Percentiles rank a stretch among this genome's conserved stretches.
Evolutionary conservation across 2,329 filamentous ascomycete species (phyloP).

Genomic region (Colletotrichum camelliae): DNA sequence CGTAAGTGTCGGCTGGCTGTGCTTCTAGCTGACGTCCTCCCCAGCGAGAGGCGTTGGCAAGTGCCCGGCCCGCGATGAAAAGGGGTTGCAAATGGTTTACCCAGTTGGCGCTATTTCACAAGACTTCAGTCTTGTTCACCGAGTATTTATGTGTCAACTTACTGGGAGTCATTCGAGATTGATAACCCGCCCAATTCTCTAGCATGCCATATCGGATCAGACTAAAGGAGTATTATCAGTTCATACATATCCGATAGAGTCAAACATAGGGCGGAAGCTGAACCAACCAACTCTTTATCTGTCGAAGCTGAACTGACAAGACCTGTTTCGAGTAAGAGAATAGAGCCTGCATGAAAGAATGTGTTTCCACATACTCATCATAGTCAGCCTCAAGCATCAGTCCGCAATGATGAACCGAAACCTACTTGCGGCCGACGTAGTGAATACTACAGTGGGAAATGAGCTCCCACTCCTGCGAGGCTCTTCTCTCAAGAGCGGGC

Average conservation of each 20-base stretch:
- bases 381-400: background rate
- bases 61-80: conserved; percentile 14
- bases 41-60: background rate
- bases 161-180: conserved; percentile 14
- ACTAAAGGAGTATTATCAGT: background rate
- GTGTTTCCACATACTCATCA: conserved; percentile 18
- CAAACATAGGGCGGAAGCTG: background rate
- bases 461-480: background rate
- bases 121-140: background rate
- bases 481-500: background rate
- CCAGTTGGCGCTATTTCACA: conserved; percentile 12
- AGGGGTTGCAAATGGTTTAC: conserved; percentile 20
- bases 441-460: background rate
- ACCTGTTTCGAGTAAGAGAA: conserved; percentile 11
- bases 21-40: background rate
- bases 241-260: background rate
- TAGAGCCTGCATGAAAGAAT: conserved; percentile 15
- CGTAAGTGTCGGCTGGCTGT: background rate
- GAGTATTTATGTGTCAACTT: background rate
- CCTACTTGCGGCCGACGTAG: background rate
- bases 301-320: background rate
- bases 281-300: background rate
- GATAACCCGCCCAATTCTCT: conserved; percentile 15
- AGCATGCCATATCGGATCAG: conserved; percentile 13
- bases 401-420: background rate